These are phyloP conservation scores for Triticum timopheevii DNA, from an alignment of 176 grass and related monocot species.

Conservation along the genomic window DNA sequence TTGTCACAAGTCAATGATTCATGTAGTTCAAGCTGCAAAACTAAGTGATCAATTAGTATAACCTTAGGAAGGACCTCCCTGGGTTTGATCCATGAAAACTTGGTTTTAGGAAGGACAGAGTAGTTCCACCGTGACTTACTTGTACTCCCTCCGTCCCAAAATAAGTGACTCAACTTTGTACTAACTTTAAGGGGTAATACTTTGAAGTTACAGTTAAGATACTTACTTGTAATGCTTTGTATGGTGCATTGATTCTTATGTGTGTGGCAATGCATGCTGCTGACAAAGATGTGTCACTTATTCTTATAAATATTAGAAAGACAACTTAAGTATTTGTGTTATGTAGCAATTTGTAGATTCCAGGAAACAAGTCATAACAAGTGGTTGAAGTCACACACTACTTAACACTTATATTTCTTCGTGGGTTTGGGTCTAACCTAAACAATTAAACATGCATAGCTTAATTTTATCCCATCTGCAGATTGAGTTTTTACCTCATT, in stretches of 20 bases:
- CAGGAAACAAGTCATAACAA: not conserved
- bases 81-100: not conserved
- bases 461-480: not conserved
- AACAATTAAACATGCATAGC: not conserved
- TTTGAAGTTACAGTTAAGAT: not conserved
- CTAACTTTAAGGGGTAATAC: no score
- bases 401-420: not conserved
- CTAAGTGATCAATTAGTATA: not conserved
- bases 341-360: constrained; percentile 13
- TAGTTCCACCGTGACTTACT: not conserved
- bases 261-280: not conserved
- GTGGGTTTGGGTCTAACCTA: not conserved
- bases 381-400: not conserved
- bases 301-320: constrained; percentile 3
- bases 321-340: not conserved
- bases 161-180: no score
- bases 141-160: no score
- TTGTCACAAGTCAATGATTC: not conserved
- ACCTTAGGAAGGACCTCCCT: not conserved
- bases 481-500: not conserved
- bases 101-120: constrained; percentile 1
- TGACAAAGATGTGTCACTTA: not conserved
- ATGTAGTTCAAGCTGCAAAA: not conserved
- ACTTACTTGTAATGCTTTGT: not conserved
- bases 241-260: constrained; percentile 10